These are phyloP conservation scores for Nicotiana knightiana DNA, from an alignment of 257 asterid species.

Conservation along the genomic window DNA sequence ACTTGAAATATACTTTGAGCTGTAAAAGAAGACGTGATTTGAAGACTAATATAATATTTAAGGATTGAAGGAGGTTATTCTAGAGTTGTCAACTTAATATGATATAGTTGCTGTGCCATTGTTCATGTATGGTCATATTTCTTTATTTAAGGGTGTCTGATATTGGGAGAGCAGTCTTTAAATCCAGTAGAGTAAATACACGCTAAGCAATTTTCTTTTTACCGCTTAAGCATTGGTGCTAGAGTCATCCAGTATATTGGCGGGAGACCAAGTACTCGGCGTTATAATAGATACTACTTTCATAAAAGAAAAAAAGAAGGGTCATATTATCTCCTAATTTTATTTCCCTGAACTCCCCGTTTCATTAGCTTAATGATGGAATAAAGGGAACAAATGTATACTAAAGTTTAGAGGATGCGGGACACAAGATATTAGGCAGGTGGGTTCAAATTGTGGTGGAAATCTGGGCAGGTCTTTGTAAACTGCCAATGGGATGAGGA, in stretches of 20 bases:
- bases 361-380: not conserved
- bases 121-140: not conserved
- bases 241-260: not conserved
- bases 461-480: not conserved
- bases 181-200: not conserved
- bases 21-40: not conserved
- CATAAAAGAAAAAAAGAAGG: no score
- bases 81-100: not conserved
- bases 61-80: not conserved
- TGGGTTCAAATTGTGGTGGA: conserved; percentile 7
- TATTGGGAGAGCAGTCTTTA: not conserved
- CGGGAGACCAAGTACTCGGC: not conserved
- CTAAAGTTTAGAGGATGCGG: not conserved
- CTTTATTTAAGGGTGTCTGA: not conserved
- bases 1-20: not conserved
- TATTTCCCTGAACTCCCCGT: not conserved
- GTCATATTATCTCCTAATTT: not conserved
- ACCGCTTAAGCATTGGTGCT: not conserved
- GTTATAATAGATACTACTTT: no score
- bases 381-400: not conserved
- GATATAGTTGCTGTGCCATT: not conserved
- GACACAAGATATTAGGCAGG: not conserved
- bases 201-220: not conserved
- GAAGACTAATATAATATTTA: not conserved
- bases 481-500: not conserved